Evolutionary conservation across 176 grass and related monocot species (phyloP).

Genomic region (Saccharum officinarum): DNA sequence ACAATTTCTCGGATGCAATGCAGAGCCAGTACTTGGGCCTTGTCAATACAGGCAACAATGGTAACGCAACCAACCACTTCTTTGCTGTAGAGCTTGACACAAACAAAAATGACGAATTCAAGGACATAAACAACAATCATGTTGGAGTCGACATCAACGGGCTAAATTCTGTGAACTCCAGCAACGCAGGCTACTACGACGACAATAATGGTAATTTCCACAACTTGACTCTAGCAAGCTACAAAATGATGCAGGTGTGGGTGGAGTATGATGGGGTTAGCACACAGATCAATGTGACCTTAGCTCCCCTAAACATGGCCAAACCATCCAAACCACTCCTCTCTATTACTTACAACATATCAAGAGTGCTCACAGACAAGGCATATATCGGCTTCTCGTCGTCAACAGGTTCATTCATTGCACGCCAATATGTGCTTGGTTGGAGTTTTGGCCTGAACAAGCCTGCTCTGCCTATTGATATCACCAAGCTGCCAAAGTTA

Average conservation of each 20-base stretch:
- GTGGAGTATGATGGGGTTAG: conserved; percentile 21
- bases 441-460: conserved; percentile 61
- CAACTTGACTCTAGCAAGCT: background rate
- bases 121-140: conserved; percentile 40
- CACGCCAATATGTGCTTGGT: conserved; percentile 56
- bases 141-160: conserved; percentile 41
- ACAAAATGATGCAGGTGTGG: conserved; percentile 40
- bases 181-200: background rate
- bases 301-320: conserved; percentile 22
- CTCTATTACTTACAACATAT: conserved; percentile 18
- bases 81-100: conserved; percentile 42
- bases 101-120: background rate
- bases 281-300: conserved; percentile 17
- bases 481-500: conserved; percentile 44
- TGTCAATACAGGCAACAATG: conserved; percentile 14
- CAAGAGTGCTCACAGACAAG: conserved; percentile 3
- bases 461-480: conserved; percentile 32
- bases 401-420: background rate
- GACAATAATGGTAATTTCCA: background rate
- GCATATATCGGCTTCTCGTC: conserved; percentile 36
- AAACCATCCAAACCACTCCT: conserved; percentile 39
- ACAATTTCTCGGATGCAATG: conserved; percentile 16
- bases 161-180: background rate
- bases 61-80: conserved; percentile 20
- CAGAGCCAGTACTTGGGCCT: conserved; percentile 38